These are phyloP conservation scores for Apiotrichum montevideense DNA, from an alignment of 1,284 basidiomycete genomes.

Conservation along the genomic window DNA sequence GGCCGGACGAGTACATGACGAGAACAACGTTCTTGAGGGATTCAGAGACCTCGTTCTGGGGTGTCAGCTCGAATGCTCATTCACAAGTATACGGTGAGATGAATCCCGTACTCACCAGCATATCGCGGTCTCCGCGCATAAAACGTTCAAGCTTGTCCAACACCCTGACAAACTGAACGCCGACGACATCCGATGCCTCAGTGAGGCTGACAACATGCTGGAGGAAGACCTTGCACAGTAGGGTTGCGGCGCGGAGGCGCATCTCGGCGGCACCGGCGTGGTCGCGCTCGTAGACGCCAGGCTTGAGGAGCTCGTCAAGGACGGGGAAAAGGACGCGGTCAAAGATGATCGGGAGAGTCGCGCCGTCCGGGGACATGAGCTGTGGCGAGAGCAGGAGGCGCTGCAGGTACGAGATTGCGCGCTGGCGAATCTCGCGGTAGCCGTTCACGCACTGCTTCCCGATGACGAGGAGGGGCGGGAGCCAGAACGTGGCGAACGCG, in stretches of 20 bases:
- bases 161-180: slow-evolving; percentile 82
- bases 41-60: slow-evolving; percentile 86
- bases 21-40: slow-evolving; percentile 94
- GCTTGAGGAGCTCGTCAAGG: slow-evolving; percentile 82
- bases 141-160: slow-evolving; percentile 85
- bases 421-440: slow-evolving; percentile 75
- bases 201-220: slow-evolving; percentile 76
- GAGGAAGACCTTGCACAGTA: slow-evolving; percentile 93
- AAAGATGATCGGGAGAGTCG: slow-evolving; percentile 75
- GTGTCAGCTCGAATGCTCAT: background rate
- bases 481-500: slow-evolving; percentile 73
- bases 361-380: slow-evolving; percentile 55
- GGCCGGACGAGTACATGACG: slow-evolving; percentile 84
- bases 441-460: slow-evolving; percentile 80
- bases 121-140: slow-evolving; percentile 80
- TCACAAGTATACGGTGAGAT: no score
- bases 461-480: slow-evolving; percentile 72
- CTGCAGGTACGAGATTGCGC: slow-evolving; percentile 77
- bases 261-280: slow-evolving; percentile 85
- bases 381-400: slow-evolving; percentile 78
- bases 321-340: slow-evolving; percentile 86
- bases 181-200: slow-evolving; percentile 54
- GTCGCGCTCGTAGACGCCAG: slow-evolving; percentile 71
- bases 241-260: slow-evolving; percentile 72
- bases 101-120: slow-evolving; percentile 59